Percentiles rank a stretch among this genome's conserved stretches.
These are phyloP conservation scores for Naganishia vaughanmartiniae DNA, from an alignment of 768 basidiomycete genomes.

Conservation along the genomic window DNA sequence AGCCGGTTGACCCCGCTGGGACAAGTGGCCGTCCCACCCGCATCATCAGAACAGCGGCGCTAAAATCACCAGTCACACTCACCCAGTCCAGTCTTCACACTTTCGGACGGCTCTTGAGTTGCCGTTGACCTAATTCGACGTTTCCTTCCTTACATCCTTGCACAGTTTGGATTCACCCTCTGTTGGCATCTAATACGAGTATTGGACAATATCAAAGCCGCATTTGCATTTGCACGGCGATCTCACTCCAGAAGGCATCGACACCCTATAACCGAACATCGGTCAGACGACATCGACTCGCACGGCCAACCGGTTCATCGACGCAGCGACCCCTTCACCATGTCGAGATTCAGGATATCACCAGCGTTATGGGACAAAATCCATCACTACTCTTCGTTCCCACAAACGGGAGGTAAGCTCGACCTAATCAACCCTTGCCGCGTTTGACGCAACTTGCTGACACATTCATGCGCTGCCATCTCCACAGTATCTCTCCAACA, in stretches of 20 bases:
- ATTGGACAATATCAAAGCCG: not conserved
- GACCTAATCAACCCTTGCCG: too few relatives aligned
- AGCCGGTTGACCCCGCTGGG: too few relatives aligned
- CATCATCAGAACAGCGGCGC: too few relatives aligned
- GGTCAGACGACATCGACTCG: conserved; percentile 7
- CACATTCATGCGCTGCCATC: not conserved
- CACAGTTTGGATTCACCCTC: too few relatives aligned
- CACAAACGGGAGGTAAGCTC: conserved; percentile 75
- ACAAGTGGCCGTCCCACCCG: too few relatives aligned
- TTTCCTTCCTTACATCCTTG: too few relatives aligned
- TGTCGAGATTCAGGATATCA: conserved; percentile 59
- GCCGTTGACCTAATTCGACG: too few relatives aligned
- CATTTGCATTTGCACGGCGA: not conserved
- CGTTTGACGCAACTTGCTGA: not conserved
- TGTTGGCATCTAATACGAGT: not conserved
- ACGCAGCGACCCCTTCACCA: conserved; percentile 21
- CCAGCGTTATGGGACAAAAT: conserved; percentile 82
- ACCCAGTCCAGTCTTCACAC: too few relatives aligned
- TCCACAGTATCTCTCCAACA: conserved; percentile 61
- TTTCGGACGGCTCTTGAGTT: too few relatives aligned
- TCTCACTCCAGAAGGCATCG: too few relatives aligned
- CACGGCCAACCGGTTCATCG: not conserved
- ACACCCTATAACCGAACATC: not conserved
- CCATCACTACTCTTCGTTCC: conserved; percentile 84
- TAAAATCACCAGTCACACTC: too few relatives aligned